A percentile compares a stretch with the other conserved stretches of the same genome.
Conservation (phyloP, 306 rosid genomes). For the Cicer chorassanicum region DNA sequence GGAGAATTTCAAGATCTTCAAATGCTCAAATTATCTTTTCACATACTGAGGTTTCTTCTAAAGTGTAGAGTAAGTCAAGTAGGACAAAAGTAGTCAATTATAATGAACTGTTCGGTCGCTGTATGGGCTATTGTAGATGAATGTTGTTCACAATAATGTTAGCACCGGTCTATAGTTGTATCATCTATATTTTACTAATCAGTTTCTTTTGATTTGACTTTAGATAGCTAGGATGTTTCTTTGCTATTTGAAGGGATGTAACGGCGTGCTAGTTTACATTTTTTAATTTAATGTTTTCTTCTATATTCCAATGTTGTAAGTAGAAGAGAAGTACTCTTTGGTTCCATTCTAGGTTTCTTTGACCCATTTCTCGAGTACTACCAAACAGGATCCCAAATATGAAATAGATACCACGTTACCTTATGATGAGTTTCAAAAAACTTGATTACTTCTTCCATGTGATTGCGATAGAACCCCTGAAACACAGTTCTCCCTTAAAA, state of each 20-base stretch:
- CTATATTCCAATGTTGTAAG: slow-evolving; percentile 14
- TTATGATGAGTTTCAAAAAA: slow-evolving; percentile 87
- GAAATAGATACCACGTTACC: slow-evolving; percentile 54
- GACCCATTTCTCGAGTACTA: not conserved
- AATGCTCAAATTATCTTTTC: slow-evolving; percentile 11
- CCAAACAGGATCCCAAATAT: slow-evolving; percentile 25
- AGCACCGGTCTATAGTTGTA: not conserved
- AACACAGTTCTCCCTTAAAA: slow-evolving; percentile 48
- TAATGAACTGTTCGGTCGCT: not conserved
- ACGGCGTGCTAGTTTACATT: slow-evolving; percentile 31
- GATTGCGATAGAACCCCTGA: slow-evolving; percentile 96
- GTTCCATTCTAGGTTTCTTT: slow-evolving; percentile 20
- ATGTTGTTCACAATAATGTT: slow-evolving; percentile 12
- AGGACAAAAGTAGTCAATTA: slow-evolving; percentile 5
- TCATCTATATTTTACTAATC: slow-evolving; percentile 22
- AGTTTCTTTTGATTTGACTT: slow-evolving; percentile 32
- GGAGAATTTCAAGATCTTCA: not conserved
- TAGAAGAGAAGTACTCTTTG: slow-evolving; percentile 15
- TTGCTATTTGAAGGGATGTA: not conserved
- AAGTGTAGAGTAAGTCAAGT: slow-evolving; percentile 5
- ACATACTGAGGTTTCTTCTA: not conserved
- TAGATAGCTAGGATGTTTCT: slow-evolving; percentile 20
- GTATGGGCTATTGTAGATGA: slow-evolving; percentile 20
- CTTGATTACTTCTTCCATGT: slow-evolving; percentile 92
- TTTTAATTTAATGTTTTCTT: slow-evolving; percentile 33